phyloP scores from a whole-genome alignment of 2,329 filamentous ascomycete genomes.

The Keithomyces neogunnii region DNA sequence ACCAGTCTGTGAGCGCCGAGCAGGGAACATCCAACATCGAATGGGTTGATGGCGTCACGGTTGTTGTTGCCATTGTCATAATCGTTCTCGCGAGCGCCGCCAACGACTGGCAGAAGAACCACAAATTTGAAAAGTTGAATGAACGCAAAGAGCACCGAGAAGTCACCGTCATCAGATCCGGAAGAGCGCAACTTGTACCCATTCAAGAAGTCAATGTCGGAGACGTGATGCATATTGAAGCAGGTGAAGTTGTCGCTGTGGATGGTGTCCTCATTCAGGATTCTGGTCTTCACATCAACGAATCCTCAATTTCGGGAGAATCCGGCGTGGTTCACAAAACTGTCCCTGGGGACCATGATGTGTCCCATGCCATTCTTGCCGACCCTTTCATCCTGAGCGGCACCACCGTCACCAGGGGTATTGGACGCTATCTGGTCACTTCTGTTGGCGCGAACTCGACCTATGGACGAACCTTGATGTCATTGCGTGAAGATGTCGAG shows the following conservation, averaged over 20 bases:
- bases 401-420: conserved; percentile 66
- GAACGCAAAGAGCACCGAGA: conserved; percentile 69
- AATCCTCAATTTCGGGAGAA: conserved; percentile 70
- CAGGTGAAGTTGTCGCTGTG: conserved; percentile 62
- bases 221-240: conserved; percentile 64
- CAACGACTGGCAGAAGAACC: conserved; percentile 77
- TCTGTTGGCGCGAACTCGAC: conserved; percentile 66
- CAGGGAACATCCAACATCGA: conserved; percentile 50
- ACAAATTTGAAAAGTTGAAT: conserved; percentile 73
- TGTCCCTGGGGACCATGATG: conserved; percentile 47
- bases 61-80: conserved; percentile 67
- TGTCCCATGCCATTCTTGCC: conserved; percentile 40
- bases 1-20: conserved; percentile 55
- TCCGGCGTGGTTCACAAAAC: conserved; percentile 64
- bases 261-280: conserved; percentile 59
- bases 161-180: conserved; percentile 70
- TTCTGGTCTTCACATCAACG: conserved; percentile 52
- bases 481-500: conserved; percentile 65
- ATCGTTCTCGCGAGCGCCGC: conserved; percentile 70
- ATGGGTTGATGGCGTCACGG: conserved; percentile 77
- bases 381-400: conserved; percentile 79
- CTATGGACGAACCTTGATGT: conserved; percentile 72
- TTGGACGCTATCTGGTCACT: conserved; percentile 69
- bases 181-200: conserved; percentile 59
- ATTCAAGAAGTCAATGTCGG: conserved; percentile 66